Percentiles rank a stretch among this genome's conserved stretches.
phyloP scores from a whole-genome alignment of 116 monocot species.

The Papilionanthe hybrid region DNA sequence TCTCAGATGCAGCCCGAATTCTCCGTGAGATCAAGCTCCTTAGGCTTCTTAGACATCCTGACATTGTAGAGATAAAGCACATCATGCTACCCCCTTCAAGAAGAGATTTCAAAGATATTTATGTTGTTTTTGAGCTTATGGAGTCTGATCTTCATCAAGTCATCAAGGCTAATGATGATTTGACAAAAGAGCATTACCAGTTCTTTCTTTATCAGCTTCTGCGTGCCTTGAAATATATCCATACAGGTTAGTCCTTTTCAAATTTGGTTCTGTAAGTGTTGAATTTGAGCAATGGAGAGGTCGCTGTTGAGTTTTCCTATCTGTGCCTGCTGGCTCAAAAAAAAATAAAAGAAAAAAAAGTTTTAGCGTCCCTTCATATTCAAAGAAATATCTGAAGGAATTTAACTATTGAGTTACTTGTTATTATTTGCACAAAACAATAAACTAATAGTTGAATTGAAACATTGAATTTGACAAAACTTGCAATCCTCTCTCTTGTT shows the following conservation, averaged over 20 bases:
- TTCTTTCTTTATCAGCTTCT: constrained; percentile 78
- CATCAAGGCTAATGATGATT: constrained; percentile 74
- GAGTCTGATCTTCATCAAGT: constrained; percentile 86
- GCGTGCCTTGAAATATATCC: constrained; percentile 69
- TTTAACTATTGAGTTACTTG: too few species aligned
- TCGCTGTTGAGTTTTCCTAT: not conserved
- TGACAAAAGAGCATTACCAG: constrained; percentile 66
- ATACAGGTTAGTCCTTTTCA: constrained; percentile 33
- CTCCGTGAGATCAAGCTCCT: constrained; percentile 79
- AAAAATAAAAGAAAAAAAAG: too few species aligned
- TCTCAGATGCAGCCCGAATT: constrained; percentile 72
- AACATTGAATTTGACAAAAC: too few species aligned
- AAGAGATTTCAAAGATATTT: constrained; percentile 77
- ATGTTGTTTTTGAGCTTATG: constrained; percentile 89
- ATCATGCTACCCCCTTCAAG: constrained; percentile 66
- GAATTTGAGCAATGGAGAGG: not conserved
- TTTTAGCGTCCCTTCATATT: too few species aligned
- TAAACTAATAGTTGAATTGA: too few species aligned
- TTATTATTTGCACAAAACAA: too few species aligned
- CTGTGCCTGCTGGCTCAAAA: too few species aligned
- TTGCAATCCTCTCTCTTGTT: too few species aligned
- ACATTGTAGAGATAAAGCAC: constrained; percentile 77
- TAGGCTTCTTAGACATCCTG: constrained; percentile 67
- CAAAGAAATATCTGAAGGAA: too few species aligned
- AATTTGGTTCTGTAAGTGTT: not conserved